Conservation (phyloP, 495 filamentous ascomycete species). For the Thermochaetoides thermophila region DNA sequence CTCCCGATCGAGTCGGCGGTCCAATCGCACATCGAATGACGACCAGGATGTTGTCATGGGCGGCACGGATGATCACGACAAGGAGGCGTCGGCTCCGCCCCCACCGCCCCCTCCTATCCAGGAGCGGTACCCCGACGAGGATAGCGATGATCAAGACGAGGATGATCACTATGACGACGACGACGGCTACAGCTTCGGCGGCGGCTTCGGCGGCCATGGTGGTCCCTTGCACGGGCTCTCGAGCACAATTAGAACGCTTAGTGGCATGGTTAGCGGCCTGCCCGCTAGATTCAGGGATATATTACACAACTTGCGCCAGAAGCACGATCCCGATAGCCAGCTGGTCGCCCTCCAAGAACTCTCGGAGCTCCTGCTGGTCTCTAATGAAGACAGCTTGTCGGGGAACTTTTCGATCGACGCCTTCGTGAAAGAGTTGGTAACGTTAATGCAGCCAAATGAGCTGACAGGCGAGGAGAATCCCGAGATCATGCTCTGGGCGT, state of each 20-base stretch:
- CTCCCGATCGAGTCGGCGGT: conserved; percentile 26
- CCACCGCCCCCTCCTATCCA: conserved; percentile 28
- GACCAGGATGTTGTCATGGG: conserved; percentile 39
- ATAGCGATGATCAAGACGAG: conserved; percentile 35
- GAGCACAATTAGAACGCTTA: conserved; percentile 69
- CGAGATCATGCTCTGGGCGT: conserved; percentile 95
- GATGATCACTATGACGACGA: conserved; percentile 33
- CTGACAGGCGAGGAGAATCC: conserved; percentile 77
- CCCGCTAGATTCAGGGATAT: conserved; percentile 70
- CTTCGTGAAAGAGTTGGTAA: conserved; percentile 88
- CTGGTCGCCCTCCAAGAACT: conserved; percentile 86
- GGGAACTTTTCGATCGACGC: conserved; percentile 90
- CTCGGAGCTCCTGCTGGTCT: conserved; percentile 82
- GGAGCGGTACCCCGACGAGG: conserved; percentile 36
- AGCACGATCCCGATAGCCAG: conserved; percentile 79
- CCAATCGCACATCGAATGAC: conserved; percentile 40
- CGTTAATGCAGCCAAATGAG: conserved; percentile 80
- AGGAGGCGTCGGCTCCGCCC: conserved; percentile 29
- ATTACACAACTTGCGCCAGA: conserved; percentile 66
- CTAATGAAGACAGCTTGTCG: conserved; percentile 91
- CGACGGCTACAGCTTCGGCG: conserved; percentile 69
- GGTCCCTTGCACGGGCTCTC: conserved; percentile 52
- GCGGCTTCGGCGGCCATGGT: conserved; percentile 50
- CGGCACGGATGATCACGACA: conserved; percentile 48
- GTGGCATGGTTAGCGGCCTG: conserved; percentile 78